Evolutionary conservation across 1,139 yeast species (phyloP).

Genomic region (Hansenula sp.): DNA sequence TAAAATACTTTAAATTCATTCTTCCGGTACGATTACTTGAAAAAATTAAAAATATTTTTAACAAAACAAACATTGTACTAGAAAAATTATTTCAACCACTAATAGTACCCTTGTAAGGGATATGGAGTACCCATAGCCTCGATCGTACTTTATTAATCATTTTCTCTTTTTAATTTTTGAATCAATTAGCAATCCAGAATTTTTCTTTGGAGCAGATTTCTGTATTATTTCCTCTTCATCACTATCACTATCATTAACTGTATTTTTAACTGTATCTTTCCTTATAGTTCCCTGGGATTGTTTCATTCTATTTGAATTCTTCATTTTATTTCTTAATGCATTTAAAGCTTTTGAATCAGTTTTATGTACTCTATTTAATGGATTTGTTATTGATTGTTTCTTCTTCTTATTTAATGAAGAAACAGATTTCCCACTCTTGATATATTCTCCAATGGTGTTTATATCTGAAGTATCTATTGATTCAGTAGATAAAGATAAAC

Average conservation of each 20-base stretch:
- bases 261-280: not conserved
- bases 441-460: constrained; percentile 22
- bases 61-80: too few species aligned
- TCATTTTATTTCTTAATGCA: constrained; percentile 20
- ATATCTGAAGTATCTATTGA: constrained; percentile 1
- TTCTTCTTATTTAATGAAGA: constrained; percentile 7
- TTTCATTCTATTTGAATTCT: constrained; percentile 6
- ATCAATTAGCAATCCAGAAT: constrained; percentile 17
- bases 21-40: too few species aligned
- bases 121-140: too few species aligned
- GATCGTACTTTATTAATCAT: not conserved
- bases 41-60: too few species aligned
- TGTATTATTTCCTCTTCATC: constrained; percentile 16
- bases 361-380: constrained; percentile 7
- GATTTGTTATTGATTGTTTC: constrained; percentile 9
- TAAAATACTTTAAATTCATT: too few species aligned
- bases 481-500: constrained; percentile 22
- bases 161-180: constrained; percentile 14
- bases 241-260: constrained; percentile 14
- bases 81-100: too few species aligned
- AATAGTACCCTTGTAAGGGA: too few species aligned
- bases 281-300: constrained; percentile 1
- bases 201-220: constrained; percentile 18
- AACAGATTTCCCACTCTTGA: constrained; percentile 14
- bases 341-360: constrained; percentile 17